Evolutionary conservation across 768 basidiomycete genomes (phyloP).

Genomic region (Chalciporus sphaerocephalus): DNA sequence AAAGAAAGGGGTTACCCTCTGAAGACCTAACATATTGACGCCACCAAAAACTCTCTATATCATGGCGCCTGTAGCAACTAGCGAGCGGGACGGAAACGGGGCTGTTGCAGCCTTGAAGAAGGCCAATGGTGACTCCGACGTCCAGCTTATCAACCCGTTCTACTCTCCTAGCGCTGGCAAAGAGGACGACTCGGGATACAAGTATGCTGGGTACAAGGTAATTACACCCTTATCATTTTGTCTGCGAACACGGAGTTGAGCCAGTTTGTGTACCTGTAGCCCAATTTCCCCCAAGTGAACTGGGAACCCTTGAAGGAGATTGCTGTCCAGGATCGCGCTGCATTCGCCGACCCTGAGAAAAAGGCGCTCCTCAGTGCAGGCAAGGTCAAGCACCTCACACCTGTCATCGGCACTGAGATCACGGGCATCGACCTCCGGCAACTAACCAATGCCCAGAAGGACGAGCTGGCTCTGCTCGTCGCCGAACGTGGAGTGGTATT

Average conservation of each 20-base stretch:
- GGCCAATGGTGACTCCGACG: too few species aligned
- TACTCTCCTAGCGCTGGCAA: slow-evolving; percentile 57
- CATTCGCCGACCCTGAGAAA: slow-evolving; percentile 68
- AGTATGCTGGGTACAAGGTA: slow-evolving; percentile 59
- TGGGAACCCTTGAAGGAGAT: slow-evolving; percentile 62
- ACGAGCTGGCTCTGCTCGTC: slow-evolving; percentile 75
- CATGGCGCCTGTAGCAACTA: slow-evolving; percentile 52
- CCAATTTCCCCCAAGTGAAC: slow-evolving; percentile 54
- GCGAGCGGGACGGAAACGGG: slow-evolving; percentile 28
- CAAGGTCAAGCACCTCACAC: slow-evolving; percentile 66
- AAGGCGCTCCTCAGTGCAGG: slow-evolving; percentile 60
- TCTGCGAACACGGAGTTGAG: not conserved
- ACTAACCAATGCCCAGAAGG: slow-evolving; percentile 63
- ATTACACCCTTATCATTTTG: slow-evolving; percentile 1
- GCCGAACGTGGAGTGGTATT: slow-evolving; percentile 74
- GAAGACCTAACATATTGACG: too few species aligned
- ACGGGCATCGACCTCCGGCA: slow-evolving; percentile 69
- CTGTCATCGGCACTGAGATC: slow-evolving; percentile 72
- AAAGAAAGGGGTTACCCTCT: too few species aligned
- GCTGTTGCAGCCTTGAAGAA: slow-evolving; percentile 16
- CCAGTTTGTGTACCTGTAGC: too few species aligned
- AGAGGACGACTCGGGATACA: slow-evolving; percentile 49
- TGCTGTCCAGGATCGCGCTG: slow-evolving; percentile 60
- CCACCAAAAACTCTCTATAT: not conserved
- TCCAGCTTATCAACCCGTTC: slow-evolving; percentile 53